A percentile compares a stretch with the other conserved stretches of the same genome.
Evolutionary conservation across 2,329 filamentous ascomycete species (phyloP).

Genomic region (Colletotrichum zoysiae): DNA sequence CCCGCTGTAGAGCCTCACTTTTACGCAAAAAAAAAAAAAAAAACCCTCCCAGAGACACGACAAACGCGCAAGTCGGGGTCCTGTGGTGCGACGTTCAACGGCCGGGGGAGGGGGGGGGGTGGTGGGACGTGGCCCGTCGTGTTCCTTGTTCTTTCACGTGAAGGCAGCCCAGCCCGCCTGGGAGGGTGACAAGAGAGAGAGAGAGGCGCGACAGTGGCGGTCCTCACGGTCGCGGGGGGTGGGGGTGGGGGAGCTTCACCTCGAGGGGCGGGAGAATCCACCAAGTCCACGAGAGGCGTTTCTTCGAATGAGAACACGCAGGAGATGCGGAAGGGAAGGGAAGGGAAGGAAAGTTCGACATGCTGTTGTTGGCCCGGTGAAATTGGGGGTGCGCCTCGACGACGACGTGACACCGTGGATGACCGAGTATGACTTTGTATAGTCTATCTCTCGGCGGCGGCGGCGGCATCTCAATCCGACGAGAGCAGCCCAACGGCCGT

Average conservation of each 20-base stretch:
- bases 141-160: background rate
- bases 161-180: background rate
- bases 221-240: too few species aligned
- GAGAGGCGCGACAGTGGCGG: too few species aligned
- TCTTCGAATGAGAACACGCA: too few species aligned
- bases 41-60: background rate
- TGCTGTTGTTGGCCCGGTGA: background rate
- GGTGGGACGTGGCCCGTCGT: background rate
- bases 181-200: too few species aligned
- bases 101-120: too few species aligned
- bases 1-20: background rate
- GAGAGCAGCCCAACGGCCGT: background rate
- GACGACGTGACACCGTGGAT: background rate
- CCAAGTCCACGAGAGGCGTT: too few species aligned
- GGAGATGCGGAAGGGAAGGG: too few species aligned
- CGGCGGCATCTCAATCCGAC: background rate
- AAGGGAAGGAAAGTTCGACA: too few species aligned
- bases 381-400: too few species aligned
- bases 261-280: too few species aligned
- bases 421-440: background rate
- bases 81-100: background rate
- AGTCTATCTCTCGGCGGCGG: background rate
- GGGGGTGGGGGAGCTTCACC: too few species aligned
- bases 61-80: background rate
- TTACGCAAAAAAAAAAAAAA: too few species aligned